A percentile compares a stretch with the other conserved stretches of the same genome.
Evolutionary conservation across 768 basidiomycete species (phyloP).

Genomic region (Phaeolepiota aurea): DNA sequence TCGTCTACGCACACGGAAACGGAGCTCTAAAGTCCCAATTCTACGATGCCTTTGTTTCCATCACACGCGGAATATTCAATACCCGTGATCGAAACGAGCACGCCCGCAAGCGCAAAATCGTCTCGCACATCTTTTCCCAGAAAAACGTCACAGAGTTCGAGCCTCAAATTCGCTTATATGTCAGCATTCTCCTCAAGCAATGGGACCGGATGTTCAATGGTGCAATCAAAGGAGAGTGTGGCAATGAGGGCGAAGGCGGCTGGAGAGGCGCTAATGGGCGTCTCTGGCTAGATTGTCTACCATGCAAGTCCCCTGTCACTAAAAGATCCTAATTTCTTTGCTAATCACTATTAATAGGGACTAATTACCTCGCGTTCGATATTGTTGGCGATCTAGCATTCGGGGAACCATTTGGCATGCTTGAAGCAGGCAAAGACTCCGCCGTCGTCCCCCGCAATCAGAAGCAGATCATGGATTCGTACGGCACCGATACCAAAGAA

Average conservation of each 20-base stretch:
- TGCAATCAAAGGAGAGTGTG: slow-evolving; percentile 47
- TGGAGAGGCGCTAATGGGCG: slow-evolving; percentile 55
- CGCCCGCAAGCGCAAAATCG: slow-evolving; percentile 85
- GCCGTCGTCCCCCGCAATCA: slow-evolving; percentile 60
- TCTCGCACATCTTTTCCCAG: slow-evolving; percentile 78
- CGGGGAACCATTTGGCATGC: slow-evolving; percentile 86
- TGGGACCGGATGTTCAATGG: slow-evolving; percentile 65
- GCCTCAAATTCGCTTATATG: slow-evolving; percentile 59
- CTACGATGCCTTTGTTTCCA: slow-evolving; percentile 74
- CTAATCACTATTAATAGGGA: slow-evolving; percentile 24
- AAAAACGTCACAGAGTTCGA: slow-evolving; percentile 86
- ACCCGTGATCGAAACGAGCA: slow-evolving; percentile 73
- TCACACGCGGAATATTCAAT: slow-evolving; percentile 68
- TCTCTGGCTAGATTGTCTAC: slow-evolving; percentile 68
- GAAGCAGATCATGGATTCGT: slow-evolving; percentile 44
- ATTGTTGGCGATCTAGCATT: slow-evolving; percentile 87
- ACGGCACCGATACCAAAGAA: slow-evolving; percentile 33
- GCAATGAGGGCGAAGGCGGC: slow-evolving; percentile 55
- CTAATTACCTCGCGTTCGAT: slow-evolving; percentile 49
- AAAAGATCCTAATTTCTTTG: not conserved
- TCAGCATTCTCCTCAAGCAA: slow-evolving; percentile 52
- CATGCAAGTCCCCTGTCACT: slow-evolving; percentile 39
- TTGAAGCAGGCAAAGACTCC: slow-evolving; percentile 61
- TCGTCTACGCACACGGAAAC: slow-evolving; percentile 77
- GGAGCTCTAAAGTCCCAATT: slow-evolving; percentile 78